Base-by-base conservation (phyloP, 2,329 filamentous ascomycete species). In the Pseudocercospora macadamiae region DNA sequence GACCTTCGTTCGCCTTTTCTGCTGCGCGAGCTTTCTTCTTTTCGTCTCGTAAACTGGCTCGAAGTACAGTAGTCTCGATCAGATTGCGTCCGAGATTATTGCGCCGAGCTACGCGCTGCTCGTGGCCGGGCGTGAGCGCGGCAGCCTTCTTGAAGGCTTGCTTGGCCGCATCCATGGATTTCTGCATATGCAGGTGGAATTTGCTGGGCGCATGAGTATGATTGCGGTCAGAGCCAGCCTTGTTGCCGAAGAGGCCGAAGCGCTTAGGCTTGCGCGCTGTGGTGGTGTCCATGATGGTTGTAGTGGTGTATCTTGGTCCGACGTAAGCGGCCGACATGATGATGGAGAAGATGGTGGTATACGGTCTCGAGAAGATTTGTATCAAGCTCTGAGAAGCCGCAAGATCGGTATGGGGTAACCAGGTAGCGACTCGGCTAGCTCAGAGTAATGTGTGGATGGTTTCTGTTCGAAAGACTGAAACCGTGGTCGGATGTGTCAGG, bases 61-160 rank as follows among this genome's bases (percentile, higher is more conserved):
- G 30, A 16, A 49, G 47, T 14, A 49, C 47, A 12, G 26, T n/a
- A 1, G 26, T 44, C 23, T 26, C 36, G 14, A 37, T 42, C 10
- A 42, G 18, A 10, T 7, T 23, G 6, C 9, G 16, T 5, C 51
- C 16, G 26, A 28, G 7, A 3, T 28, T 39, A 10, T 39, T 25
- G 23, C 32, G 21, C 16, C 30, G 32, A 10, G 32, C 21, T 4
- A 39, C 36, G n/a, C 51, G 51, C 51, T 28, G n/a, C 28, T 30
- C 47, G 14, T 49, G 47, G 47, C 47, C 47, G 18, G 47, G 34
- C 14, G 51, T 53, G 32, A 53, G 51, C 21, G 32, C 10, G n/a
- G 21, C 21, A 3, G 32, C 21, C 32, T 39, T 53, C 51, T 42
- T 53, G 32, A 28, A 9, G 2, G 21, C 23, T 53, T 12, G 18